Percentiles rank a stretch among this genome's conserved stretches.
Evolutionary conservation across 371 early-diverging fungal species (phyloP).

Genomic region (Blastocladiella emersonii): DNA sequence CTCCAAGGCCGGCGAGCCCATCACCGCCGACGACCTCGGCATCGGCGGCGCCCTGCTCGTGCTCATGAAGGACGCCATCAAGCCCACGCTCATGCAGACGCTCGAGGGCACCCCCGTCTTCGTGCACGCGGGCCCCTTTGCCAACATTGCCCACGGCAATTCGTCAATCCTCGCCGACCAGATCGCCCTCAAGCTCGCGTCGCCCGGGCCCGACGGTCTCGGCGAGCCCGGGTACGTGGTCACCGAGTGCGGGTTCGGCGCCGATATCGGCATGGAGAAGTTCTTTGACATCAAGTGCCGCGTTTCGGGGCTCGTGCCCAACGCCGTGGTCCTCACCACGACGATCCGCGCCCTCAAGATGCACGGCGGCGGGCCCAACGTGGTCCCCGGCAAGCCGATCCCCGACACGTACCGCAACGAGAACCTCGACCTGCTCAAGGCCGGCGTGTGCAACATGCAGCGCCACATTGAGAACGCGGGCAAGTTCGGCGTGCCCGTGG

Average conservation of each 20-base stretch:
- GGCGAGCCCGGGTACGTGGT: slow-evolving; percentile 76
- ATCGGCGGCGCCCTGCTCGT: slow-evolving; percentile 89
- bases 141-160: slow-evolving; percentile 96
- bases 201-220: slow-evolving; percentile 37
- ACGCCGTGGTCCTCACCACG: slow-evolving; percentile 89
- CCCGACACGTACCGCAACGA: slow-evolving; percentile 75
- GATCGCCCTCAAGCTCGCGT: slow-evolving; percentile 75
- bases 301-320: slow-evolving; percentile 68
- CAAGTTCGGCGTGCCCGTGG: slow-evolving; percentile 77
- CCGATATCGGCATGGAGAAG: slow-evolving; percentile 98
- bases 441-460: slow-evolving; percentile 70
- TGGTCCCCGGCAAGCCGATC: slow-evolving; percentile 77
- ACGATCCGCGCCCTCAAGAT: slow-evolving; percentile 90
- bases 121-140: slow-evolving; percentile 96
- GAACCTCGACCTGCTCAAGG: slow-evolving; percentile 61
- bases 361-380: slow-evolving; percentile 94
- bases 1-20: slow-evolving; percentile 60
- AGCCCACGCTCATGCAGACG: slow-evolving; percentile 95
- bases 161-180: slow-evolving; percentile 84
- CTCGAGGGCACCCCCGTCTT: slow-evolving; percentile 95
- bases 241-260: slow-evolving; percentile 95
- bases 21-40: slow-evolving; percentile 91
- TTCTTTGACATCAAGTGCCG: slow-evolving; percentile 97
- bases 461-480: slow-evolving; percentile 82
- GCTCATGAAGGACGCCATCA: slow-evolving; percentile 94